These are phyloP conservation scores for Syzygium syzygioides DNA, from an alignment of 441 rosid genomes.

Conservation along the genomic window DNA sequence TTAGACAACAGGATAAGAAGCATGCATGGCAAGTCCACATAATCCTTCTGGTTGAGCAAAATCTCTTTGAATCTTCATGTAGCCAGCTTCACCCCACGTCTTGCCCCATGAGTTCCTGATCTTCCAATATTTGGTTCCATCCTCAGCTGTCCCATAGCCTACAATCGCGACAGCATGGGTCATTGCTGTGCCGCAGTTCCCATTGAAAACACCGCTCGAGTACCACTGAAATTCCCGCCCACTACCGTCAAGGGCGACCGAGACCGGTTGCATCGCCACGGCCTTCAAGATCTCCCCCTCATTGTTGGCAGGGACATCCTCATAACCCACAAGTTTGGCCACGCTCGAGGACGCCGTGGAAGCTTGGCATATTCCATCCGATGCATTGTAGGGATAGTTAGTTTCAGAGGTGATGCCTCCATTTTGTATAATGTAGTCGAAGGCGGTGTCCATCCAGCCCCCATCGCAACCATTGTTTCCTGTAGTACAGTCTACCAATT, in stretches of 20 bases:
- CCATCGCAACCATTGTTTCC: background rate
- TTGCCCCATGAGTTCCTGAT: background rate
- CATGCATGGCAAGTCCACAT: background rate
- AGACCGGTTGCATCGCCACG: background rate
- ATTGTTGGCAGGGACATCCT: background rate
- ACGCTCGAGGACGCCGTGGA: background rate
- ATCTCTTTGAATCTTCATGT: background rate
- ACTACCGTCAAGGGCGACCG: background rate
- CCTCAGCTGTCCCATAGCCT: background rate
- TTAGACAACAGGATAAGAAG: background rate
- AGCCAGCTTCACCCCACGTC: background rate
- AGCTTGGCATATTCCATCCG: background rate
- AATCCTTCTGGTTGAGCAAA: background rate
- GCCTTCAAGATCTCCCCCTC: background rate
- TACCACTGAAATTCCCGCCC: background rate
- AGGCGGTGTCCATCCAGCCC: background rate
- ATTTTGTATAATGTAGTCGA: background rate
- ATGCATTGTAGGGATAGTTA: background rate
- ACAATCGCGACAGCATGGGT: background rate
- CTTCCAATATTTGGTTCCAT: background rate
- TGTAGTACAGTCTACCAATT: background rate
- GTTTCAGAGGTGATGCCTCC: background rate
- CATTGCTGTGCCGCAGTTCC: background rate
- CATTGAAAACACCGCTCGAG: background rate
- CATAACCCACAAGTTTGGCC: background rate